Evolutionary conservation across 2,329 filamentous ascomycete genomes (phyloP).

Genomic region (Aspergillus sp.): DNA sequence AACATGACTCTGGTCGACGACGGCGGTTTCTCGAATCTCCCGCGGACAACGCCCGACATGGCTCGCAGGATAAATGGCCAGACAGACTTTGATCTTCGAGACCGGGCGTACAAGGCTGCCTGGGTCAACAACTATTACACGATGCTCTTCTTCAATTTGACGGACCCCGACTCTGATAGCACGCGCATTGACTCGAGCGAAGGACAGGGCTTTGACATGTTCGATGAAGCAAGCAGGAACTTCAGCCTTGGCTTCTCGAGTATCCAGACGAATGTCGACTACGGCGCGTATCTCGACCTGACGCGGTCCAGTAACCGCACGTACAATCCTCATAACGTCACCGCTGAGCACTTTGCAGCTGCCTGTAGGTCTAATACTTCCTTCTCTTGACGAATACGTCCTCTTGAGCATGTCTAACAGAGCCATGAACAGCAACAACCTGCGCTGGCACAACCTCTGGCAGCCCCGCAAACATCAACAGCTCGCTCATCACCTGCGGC

Average conservation of each 20-base stretch:
- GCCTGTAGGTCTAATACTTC: not conserved
- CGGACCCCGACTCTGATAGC: conserved; percentile 34
- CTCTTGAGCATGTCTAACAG: too few relatives aligned
- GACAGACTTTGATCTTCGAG: conserved; percentile 41
- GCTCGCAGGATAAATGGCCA: not conserved
- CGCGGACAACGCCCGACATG: not conserved
- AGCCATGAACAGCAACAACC: not conserved
- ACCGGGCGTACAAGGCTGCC: conserved; percentile 51
- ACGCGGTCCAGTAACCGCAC: not conserved
- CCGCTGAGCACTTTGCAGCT: not conserved
- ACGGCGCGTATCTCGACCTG: conserved; percentile 20
- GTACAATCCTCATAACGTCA: not conserved
- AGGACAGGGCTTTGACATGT: not conserved
- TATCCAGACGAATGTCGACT: conserved; percentile 11
- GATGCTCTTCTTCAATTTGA: conserved; percentile 49
- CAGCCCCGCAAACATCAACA: conserved; percentile 49
- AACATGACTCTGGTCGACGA: conserved; percentile 31
- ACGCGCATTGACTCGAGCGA: not conserved
- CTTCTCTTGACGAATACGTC: not conserved
- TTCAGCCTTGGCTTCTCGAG: conserved; percentile 25
- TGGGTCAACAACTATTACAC: conserved; percentile 48
- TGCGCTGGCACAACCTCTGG: not conserved
- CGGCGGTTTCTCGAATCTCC: conserved; percentile 23
- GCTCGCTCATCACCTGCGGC: conserved; percentile 47
- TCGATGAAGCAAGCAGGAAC: conserved; percentile 16